Conservation (phyloP, 495 filamentous ascomycete genomes). For the Aspergillus steynii region DNA sequence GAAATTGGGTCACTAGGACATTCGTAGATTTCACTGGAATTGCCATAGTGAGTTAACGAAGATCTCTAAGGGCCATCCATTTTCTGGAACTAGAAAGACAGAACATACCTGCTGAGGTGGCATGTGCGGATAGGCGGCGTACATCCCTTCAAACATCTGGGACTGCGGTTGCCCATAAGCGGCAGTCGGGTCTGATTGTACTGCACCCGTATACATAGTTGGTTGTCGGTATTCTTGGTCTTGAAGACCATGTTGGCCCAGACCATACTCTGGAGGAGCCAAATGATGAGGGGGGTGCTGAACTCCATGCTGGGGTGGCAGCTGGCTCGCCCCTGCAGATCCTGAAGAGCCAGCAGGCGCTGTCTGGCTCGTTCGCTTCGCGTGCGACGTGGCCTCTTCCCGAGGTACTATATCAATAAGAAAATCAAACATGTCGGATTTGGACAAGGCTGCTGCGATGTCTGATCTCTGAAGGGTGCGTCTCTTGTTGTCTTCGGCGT, state of each 20-base stretch:
- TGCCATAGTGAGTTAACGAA: background rate
- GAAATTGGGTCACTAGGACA: background rate
- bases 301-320: conserved; percentile 62
- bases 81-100: background rate
- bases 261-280: conserved; percentile 64
- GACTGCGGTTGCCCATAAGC: conserved; percentile 73
- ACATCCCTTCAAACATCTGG: conserved; percentile 88
- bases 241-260: conserved; percentile 63
- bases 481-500: conserved; percentile 97
- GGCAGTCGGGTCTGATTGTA: conserved; percentile 66
- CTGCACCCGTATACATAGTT: conserved; percentile 75
- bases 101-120: conserved; percentile 77
- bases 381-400: conserved; percentile 84
- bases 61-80: background rate
- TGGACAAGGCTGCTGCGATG: conserved; percentile 91
- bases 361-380: conserved; percentile 70
- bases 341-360: conserved; percentile 49
- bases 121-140: conserved; percentile 72
- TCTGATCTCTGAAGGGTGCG: conserved; percentile 93
- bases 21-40: background rate
- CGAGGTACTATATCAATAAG: conserved; percentile 97
- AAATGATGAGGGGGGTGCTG: conserved; percentile 64
- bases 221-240: conserved; percentile 81
- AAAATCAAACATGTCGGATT: conserved; percentile 99
- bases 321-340: conserved; percentile 45